Evolutionary conservation across 2,329 filamentous ascomycete species (phyloP).

Genomic region (Sporothrix curviconia): DNA sequence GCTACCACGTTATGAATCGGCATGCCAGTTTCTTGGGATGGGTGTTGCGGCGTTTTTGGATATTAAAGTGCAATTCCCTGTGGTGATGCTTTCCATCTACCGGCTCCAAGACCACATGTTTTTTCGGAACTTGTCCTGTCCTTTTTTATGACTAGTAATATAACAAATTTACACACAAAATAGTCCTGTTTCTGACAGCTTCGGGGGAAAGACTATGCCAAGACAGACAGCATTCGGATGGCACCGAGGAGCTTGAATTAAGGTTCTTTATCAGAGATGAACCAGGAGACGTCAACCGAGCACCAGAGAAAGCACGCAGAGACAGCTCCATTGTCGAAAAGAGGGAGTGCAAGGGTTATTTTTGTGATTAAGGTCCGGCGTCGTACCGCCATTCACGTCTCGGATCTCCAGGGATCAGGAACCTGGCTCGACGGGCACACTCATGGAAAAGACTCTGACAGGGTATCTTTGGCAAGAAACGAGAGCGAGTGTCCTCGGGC

Average conservation of each 20-base stretch:
- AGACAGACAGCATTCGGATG: too few relatives aligned
- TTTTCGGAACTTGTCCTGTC: too few relatives aligned
- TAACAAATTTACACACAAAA: too few relatives aligned
- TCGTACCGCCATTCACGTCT: conserved; percentile 6
- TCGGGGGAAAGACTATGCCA: too few relatives aligned
- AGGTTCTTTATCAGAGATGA: not conserved
- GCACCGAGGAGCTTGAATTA: too few relatives aligned
- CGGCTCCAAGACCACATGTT: too few relatives aligned
- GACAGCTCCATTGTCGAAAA: too few relatives aligned
- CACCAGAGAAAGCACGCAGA: not conserved
- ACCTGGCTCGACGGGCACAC: not conserved
- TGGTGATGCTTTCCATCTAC: too few relatives aligned
- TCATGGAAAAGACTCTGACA: not conserved
- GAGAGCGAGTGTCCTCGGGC: not conserved
- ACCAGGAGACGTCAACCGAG: not conserved
- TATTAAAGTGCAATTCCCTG: conserved; percentile 6
- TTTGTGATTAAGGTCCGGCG: not conserved
- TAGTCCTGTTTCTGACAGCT: too few relatives aligned
- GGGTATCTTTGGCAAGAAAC: not conserved
- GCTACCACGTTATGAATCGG: conserved; percentile 6
- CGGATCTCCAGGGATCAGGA: conserved; percentile 9
- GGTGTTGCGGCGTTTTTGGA: not conserved
- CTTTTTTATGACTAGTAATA: too few relatives aligned
- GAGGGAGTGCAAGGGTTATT: not conserved
- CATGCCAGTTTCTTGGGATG: not conserved